Conservation (phyloP, 1,139 yeast genomes). For the Kodamaea fungicola region DNA sequence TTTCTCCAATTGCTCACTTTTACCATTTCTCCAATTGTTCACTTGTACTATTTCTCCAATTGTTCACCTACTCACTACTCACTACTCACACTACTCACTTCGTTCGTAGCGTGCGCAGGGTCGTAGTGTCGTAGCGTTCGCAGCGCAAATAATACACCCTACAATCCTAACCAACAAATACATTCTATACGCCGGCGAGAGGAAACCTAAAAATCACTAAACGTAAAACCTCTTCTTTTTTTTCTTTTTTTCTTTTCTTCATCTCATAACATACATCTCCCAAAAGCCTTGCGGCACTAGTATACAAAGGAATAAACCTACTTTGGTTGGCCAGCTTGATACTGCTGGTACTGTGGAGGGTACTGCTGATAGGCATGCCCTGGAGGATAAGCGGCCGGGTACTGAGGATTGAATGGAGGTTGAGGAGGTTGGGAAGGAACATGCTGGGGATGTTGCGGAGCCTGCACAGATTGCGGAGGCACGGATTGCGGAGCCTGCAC, state of each 20-base stretch:
- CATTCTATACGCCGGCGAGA: slow-evolving; percentile 1
- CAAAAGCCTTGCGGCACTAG: not conserved
- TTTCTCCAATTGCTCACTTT: too few species aligned
- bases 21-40: too few species aligned
- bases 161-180: not conserved
- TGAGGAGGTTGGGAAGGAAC: slow-evolving; percentile 9
- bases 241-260: slow-evolving; percentile 1
- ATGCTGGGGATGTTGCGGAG: slow-evolving; percentile 8
- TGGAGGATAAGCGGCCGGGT: slow-evolving; percentile 16
- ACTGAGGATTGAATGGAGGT: slow-evolving; percentile 12
- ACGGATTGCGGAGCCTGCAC: slow-evolving; percentile 12
- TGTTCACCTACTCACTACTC: too few species aligned
- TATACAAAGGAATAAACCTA: not conserved
- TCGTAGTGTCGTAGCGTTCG: too few species aligned
- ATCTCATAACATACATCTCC: slow-evolving; percentile 1
- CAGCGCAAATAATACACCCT: too few species aligned
- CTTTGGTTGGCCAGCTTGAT: slow-evolving; percentile 4
- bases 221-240: slow-evolving; percentile 6
- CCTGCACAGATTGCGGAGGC: slow-evolving; percentile 16
- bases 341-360: slow-evolving; percentile 14
- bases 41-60: too few species aligned
- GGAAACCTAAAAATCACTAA: slow-evolving; percentile 6
- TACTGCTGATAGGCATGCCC: slow-evolving; percentile 21
- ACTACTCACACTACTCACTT: too few species aligned
- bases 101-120: too few species aligned